phyloP scores from a whole-genome alignment of 2,329 filamentous ascomycete species.

The Magnaporthiopsis incrustans region DNA sequence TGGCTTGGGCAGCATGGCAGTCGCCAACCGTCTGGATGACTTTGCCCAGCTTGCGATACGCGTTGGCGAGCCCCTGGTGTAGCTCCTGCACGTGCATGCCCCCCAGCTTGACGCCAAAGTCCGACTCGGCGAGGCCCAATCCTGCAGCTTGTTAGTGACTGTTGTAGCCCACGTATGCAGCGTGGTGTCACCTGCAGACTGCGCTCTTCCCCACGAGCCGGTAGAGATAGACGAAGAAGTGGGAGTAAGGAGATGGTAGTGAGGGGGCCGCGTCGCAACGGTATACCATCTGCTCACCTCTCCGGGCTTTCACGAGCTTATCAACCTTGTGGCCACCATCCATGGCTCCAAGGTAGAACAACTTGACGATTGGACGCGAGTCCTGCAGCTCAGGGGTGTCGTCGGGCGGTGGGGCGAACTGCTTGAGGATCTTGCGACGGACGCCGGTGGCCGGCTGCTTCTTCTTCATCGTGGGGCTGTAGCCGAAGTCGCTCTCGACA shows the following conservation, averaged over 20 bases:
- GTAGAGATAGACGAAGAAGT: no score
- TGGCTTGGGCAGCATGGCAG: conserved; percentile 92
- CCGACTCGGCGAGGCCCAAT: conserved; percentile 82
- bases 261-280: not conserved
- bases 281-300: conserved; percentile 53
- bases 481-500: conserved; percentile 98
- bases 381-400: conserved; percentile 92
- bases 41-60: conserved; percentile 91
- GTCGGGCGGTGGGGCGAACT: conserved; percentile 94
- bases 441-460: conserved; percentile 97
- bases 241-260: no score
- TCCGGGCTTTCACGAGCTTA: conserved; percentile 80
- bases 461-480: conserved; percentile 89
- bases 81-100: conserved; percentile 85
- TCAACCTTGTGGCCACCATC: conserved; percentile 97
- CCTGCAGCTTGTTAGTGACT: conserved; percentile 41
- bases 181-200: not conserved
- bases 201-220: no score
- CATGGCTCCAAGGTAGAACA: conserved; percentile 93
- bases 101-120: conserved; percentile 85
- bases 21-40: conserved; percentile 90
- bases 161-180: not conserved
- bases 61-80: conserved; percentile 77
- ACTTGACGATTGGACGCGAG: conserved; percentile 83
- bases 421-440: conserved; percentile 90